These are phyloP conservation scores for Globisporangium middletonii DNA, from an alignment of 352 stramenopile genomes.

Conservation along the genomic window DNA sequence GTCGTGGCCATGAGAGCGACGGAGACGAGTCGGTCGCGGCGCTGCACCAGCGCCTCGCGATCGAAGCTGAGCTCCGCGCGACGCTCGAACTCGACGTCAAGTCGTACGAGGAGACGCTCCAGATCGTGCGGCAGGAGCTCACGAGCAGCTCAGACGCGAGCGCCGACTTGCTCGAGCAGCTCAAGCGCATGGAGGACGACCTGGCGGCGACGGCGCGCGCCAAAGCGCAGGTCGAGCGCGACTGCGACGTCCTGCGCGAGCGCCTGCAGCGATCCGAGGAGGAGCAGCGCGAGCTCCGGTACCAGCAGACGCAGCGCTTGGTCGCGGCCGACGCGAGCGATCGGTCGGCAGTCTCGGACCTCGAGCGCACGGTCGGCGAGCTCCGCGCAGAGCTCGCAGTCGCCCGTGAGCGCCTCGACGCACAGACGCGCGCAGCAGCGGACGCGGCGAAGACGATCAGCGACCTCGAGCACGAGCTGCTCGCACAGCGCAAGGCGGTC, in stretches of 20 bases:
- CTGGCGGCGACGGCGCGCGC: constrained; percentile 11
- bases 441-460: constrained; percentile 20
- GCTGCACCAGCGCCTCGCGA: constrained; percentile 35
- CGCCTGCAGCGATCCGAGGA: constrained; percentile 33
- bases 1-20: not conserved
- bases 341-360: constrained; percentile 18
- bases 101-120: constrained; percentile 60
- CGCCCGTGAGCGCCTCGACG: constrained; percentile 5
- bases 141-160: constrained; percentile 39
- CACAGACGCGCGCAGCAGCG: constrained; percentile 13
- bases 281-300: constrained; percentile 50
- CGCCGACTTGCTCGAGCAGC: constrained; percentile 27
- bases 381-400: constrained; percentile 26
- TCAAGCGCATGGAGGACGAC: constrained; percentile 29
- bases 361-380: constrained; percentile 23
- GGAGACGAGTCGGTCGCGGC: not conserved
- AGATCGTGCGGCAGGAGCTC: constrained; percentile 45
- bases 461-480: constrained; percentile 27
- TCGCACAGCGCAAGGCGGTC: constrained; percentile 18
- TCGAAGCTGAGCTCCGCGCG: constrained; percentile 24
- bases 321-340: constrained; percentile 35
- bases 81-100: constrained; percentile 56
- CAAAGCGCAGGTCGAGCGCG: constrained; percentile 32
- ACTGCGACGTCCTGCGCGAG: constrained; percentile 20
- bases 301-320: constrained; percentile 54